These are phyloP conservation scores for Rhododendron mucronatum DNA, from an alignment of 148 eudicot genomes.

Conservation along the genomic window DNA sequence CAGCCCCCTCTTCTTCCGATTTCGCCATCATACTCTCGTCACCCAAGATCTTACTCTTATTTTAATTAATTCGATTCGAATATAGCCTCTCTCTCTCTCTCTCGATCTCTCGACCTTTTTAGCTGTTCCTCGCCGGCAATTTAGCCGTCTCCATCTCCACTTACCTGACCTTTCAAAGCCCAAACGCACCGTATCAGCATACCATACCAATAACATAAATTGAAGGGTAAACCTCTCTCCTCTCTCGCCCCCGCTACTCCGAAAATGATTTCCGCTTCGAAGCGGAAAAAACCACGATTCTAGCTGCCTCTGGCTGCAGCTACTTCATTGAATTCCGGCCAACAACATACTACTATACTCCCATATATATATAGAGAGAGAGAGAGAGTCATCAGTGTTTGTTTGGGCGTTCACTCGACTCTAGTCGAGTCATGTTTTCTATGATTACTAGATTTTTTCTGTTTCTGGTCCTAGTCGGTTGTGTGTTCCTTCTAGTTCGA, in stretches of 20 bases:
- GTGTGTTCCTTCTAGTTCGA: constrained; percentile 12
- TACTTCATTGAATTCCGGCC: neutral
- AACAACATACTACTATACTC: no score
- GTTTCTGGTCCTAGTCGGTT: neutral
- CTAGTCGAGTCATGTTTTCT: neutral
- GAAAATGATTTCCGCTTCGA: neutral
- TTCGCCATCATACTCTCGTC: neutral
- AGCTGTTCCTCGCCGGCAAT: neutral
- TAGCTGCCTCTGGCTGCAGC: neutral
- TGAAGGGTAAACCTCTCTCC: neutral
- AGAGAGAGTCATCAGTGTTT: neutral
- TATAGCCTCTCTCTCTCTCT: neutral
- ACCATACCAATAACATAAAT: no score
- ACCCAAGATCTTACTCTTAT: neutral
- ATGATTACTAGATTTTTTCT: neutral
- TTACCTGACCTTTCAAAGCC: neutral
- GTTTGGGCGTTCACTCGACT: neutral
- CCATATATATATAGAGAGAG: no score
- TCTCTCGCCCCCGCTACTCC: neutral
- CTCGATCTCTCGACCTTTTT: neutral
- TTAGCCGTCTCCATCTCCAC: neutral
- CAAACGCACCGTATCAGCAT: neutral
- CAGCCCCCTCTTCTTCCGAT: neutral
- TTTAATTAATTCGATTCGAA: neutral
- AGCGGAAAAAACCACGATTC: neutral